Evolutionary conservation across 371 early-diverging fungal species (phyloP).

Genomic region (Capniomyces stellatus): DNA sequence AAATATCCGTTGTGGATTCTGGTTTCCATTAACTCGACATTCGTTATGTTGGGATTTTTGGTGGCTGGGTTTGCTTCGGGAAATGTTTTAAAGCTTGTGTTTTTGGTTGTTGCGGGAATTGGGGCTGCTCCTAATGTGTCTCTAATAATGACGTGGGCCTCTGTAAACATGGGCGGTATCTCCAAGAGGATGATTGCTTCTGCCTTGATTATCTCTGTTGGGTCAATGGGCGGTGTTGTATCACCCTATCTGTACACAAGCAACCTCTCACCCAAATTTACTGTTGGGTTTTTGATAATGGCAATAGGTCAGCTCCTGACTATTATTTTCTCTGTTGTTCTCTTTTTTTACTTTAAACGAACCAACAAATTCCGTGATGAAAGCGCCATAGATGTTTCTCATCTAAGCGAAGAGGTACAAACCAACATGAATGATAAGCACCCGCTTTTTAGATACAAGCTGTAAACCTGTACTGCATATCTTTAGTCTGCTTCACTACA

Average conservation of each 20-base stretch:
- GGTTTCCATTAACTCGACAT: constrained; percentile 12
- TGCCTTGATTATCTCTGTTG: background rate
- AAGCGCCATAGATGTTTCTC: constrained; percentile 2
- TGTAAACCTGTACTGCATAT: background rate
- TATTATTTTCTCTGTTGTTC: background rate
- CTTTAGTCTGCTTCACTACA: too few species aligned
- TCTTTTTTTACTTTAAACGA: background rate
- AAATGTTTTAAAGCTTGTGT: constrained; percentile 2
- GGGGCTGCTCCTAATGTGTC: background rate
- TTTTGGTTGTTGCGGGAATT: constrained; percentile 14
- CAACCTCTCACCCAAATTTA: background rate
- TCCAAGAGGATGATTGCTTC: constrained; percentile 4
- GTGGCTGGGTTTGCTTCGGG: background rate
- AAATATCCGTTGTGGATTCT: constrained; percentile 6
- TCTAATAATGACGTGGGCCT: background rate
- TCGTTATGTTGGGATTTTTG: constrained; percentile 7
- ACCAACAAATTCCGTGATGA: background rate
- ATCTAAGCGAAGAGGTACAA: background rate
- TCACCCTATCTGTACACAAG: background rate
- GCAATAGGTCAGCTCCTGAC: too few species aligned
- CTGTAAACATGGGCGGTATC: constrained; percentile 3
- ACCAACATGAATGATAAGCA: constrained; percentile 1
- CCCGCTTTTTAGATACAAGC: constrained; percentile 2
- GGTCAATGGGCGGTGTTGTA: constrained; percentile 3
- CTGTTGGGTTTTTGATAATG: constrained; percentile 2